Conservation (phyloP, 2,329 filamentous ascomycete species). For the Colletotrichum spaethianum region DNA sequence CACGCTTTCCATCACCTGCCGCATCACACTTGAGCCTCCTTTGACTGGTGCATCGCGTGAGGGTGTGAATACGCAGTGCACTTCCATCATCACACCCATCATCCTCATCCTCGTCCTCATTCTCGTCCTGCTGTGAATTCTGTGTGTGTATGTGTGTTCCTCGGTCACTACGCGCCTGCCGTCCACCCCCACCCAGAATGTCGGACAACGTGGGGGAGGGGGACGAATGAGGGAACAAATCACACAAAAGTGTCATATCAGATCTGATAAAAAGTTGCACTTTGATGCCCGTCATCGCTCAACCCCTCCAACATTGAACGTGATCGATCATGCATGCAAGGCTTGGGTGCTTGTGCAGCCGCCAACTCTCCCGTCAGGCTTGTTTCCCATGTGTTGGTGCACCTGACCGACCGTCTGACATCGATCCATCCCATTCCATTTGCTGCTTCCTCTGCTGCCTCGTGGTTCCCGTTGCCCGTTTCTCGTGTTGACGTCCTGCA, state of each 20-base stretch:
- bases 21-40: constrained; percentile 11
- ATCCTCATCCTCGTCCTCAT: neutral
- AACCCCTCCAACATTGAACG: constrained; percentile 5
- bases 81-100: neutral
- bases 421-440: neutral
- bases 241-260: neutral
- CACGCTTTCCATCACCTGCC: constrained; percentile 8
- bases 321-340: constrained; percentile 38
- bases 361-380: neutral
- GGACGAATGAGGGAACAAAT: neutral
- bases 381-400: neutral
- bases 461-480: neutral
- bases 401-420: neutral
- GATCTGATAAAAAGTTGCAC: constrained; percentile 10
- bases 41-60: constrained; percentile 10
- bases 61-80: constrained; percentile 26
- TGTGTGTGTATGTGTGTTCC: neutral
- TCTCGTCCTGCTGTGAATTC: neutral
- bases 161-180: neutral
- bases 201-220: neutral
- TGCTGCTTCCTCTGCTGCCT: neutral
- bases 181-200: neutral
- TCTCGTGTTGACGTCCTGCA: neutral
- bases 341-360: neutral
- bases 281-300: constrained; percentile 22